Evolutionary conservation across 768 basidiomycete genomes (phyloP).

Genomic region (Lanmaoa pseudosensibilis): DNA sequence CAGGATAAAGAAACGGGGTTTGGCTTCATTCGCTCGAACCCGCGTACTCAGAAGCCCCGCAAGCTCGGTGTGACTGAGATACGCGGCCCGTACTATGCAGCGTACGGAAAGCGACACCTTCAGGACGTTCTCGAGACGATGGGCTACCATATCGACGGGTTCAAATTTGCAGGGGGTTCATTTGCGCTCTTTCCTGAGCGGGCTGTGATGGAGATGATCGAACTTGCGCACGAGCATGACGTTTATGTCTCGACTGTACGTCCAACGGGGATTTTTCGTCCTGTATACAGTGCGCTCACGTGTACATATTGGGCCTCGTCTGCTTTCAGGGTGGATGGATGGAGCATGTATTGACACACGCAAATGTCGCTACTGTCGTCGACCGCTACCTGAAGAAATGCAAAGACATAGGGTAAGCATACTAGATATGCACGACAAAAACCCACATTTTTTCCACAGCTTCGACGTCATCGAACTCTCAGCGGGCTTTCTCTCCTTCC

Average conservation of each 20-base stretch:
- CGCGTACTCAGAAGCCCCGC: constrained; percentile 37
- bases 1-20: constrained; percentile 13
- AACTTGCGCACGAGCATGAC: constrained; percentile 41
- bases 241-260: constrained; percentile 45
- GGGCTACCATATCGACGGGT: constrained; percentile 44
- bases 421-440: not conserved
- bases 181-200: constrained; percentile 45
- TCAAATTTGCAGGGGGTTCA: constrained; percentile 47
- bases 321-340: constrained; percentile 15
- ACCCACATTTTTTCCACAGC: constrained; percentile 12
- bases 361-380: constrained; percentile 1
- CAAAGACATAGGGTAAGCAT: constrained; percentile 11
- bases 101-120: constrained; percentile 41
- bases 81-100: constrained; percentile 45
- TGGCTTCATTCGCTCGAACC: constrained; percentile 22
- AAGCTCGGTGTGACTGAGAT: constrained; percentile 44
- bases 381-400: constrained; percentile 18
- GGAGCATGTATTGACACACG: constrained; percentile 14
- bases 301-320: not conserved
- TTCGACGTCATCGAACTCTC: constrained; percentile 48
- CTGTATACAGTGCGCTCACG: not conserved
- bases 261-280: not conserved
- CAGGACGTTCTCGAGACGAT: constrained; percentile 43
- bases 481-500: constrained; percentile 47
- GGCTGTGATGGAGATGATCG: constrained; percentile 37